Base-by-base conservation (phyloP, 2,329 filamentous ascomycete species). In the Nemania diffusa region DNA sequence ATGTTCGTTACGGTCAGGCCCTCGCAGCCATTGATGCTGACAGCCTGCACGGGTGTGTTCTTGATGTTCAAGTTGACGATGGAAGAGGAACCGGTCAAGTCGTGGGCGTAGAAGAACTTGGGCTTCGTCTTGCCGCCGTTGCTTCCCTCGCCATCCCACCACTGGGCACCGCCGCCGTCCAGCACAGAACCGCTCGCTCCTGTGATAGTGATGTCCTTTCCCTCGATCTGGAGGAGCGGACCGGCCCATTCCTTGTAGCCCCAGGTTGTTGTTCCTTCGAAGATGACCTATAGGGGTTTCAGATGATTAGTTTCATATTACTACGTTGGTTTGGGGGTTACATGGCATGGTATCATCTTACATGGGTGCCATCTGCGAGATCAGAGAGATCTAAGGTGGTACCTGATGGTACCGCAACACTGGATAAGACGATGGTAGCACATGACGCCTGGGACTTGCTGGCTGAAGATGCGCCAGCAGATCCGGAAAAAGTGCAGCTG, bases 181-280 rank as follows among this genome's bases (percentile, higher is more conserved):
- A 91, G 83, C 20, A 82, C 77, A 67, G 81, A 81, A 22, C 85
- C 88, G 1, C 79, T 71, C 24, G 84, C 84, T 53, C 85, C 86
- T 8, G 81, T 81, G 44, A 91, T 81, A 29, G 82, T 82, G 71
- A 90, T 83, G 68, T 81, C 80, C 40, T 78, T 85, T 46, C 90
- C 90, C 1, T 85, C 85, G 69, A 91, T 81, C 29, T 84, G 83
- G 72, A 92, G 83, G 15, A 92, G 81, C 51, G 90, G 90, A 0
- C 90, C 90, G 1, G 77, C 76, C 90, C 89, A 92, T 73, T 90
- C 85, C 69, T 87, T 81, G 79, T 90, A 91, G 22, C 83, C 89
- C 73, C 90, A 92, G 61, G 85, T 88, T n/a, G 90, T 92, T 15
- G 82, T 86, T 50, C 90, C 90, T 64, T 87, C 78, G 78, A 92